A percentile compares a stretch with the other conserved stretches of the same genome.
Evolutionary conservation across 2,329 filamentous ascomycete species (phyloP).

Genomic region (Byssoonygena ceratinophila): DNA sequence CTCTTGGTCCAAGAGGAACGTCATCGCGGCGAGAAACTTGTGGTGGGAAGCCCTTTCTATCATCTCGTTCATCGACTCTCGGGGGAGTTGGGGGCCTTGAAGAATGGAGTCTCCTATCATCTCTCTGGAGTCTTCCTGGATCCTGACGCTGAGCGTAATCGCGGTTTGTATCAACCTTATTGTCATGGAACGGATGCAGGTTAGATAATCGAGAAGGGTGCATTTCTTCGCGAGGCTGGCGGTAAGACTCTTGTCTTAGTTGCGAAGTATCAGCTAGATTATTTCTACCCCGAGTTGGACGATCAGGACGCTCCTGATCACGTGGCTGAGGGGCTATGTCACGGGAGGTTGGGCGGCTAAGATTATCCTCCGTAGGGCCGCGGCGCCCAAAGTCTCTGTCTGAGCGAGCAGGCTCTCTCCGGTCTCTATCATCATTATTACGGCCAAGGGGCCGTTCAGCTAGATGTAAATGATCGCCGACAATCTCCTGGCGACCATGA

Average conservation of each 20-base stretch:
- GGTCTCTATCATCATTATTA: constrained; percentile 25
- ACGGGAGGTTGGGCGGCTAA: constrained; percentile 29
- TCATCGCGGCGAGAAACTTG: constrained; percentile 32
- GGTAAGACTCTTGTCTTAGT: constrained; percentile 14
- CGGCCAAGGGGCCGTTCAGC: constrained; percentile 31
- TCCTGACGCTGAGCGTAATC: constrained; percentile 13
- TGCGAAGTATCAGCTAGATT: constrained; percentile 23
- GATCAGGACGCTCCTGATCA: constrained; percentile 32
- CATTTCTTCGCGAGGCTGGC: constrained; percentile 11
- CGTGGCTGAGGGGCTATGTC: constrained; percentile 26
- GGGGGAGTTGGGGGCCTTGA: constrained; percentile 19
- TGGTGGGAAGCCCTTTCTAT: constrained; percentile 25
- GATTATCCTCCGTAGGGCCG: constrained; percentile 31
- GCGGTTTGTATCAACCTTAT: constrained; percentile 6
- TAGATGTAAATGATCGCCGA: constrained; percentile 15
- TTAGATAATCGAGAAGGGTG: constrained; percentile 2
- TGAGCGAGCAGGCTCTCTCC: constrained; percentile 16
- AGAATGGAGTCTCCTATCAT: constrained; percentile 16
- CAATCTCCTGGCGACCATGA: constrained; percentile 30
- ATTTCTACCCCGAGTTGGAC: constrained; percentile 26
- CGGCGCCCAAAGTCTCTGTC: constrained; percentile 27
- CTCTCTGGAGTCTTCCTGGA: constrained; percentile 13
- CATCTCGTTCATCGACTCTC: constrained; percentile 23
- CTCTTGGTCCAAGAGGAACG: constrained; percentile 46
- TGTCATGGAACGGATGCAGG: constrained; percentile 4